Conservation (phyloP, 2,329 filamentous ascomycete species). For the Penicillium sp. region DNA sequence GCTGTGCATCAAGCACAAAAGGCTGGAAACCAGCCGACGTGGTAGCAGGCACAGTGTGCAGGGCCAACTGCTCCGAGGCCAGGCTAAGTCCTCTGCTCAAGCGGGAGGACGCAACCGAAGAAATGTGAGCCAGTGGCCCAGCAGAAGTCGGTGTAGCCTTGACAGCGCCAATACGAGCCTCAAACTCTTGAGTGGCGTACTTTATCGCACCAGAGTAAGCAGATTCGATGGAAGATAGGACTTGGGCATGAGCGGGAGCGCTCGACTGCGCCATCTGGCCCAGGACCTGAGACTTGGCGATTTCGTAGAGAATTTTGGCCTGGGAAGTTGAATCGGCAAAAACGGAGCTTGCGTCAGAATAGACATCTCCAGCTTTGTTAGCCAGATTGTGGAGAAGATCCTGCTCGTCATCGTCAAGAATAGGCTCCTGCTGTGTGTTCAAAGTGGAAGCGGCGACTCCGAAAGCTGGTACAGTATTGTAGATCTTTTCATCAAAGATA, state of each 20-base stretch:
- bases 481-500: conserved; percentile 55
- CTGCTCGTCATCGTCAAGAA: conserved; percentile 51
- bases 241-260: conserved; percentile 43
- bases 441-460: conserved; percentile 29
- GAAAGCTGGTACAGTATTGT: conserved; percentile 31
- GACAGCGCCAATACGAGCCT: conserved; percentile 40
- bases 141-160: conserved; percentile 56
- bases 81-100: conserved; percentile 70
- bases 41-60: conserved; percentile 66
- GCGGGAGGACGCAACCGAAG: conserved; percentile 70
- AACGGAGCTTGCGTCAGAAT: conserved; percentile 52
- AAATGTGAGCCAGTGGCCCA: conserved; percentile 58
- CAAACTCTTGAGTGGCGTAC: conserved; percentile 26
- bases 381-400: conserved; percentile 55
- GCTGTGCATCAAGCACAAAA: conserved; percentile 62
- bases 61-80: conserved; percentile 73
- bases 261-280: conserved; percentile 71
- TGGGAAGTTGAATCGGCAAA: conserved; percentile 61
- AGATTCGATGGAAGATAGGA: conserved; percentile 39
- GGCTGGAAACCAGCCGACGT: conserved; percentile 60
- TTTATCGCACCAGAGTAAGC: conserved; percentile 29
- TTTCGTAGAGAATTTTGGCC: conserved; percentile 69
- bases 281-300: conserved; percentile 70
- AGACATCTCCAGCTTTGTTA: conserved; percentile 56
- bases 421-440: conserved; percentile 26